Conservation (phyloP, 139 green algal genomes). For the Tetradesmus lagerheimii region DNA sequence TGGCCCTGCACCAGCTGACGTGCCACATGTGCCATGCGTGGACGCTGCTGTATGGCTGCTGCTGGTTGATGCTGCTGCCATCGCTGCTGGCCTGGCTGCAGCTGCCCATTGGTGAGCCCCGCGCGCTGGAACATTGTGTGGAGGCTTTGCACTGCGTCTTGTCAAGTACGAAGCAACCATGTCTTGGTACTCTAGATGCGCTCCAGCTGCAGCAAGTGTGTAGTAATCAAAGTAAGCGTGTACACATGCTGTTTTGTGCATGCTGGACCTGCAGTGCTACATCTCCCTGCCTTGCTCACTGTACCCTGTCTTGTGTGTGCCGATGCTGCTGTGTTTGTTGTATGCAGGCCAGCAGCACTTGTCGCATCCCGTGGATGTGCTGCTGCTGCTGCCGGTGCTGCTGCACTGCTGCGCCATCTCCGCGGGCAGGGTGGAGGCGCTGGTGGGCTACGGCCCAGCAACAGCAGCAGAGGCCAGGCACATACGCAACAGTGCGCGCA, state of each 20-base stretch:
- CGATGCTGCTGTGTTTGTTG: neutral
- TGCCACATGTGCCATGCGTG: conserved; percentile 35
- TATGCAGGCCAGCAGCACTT: conserved; percentile 32
- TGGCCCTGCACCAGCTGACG: conserved; percentile 41
- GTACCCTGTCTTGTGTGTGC: neutral
- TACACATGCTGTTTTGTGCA: no score
- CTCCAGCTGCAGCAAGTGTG: no score
- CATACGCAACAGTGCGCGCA: neutral
- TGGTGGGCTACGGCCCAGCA: neutral
- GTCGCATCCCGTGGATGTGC: conserved; percentile 17
- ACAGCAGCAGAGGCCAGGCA: neutral
- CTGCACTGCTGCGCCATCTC: conserved; percentile 32
- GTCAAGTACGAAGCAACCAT: no score
- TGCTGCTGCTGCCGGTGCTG: conserved; percentile 47
- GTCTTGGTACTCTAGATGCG: no score
- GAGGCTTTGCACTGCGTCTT: neutral
- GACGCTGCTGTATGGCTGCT: conserved; percentile 41
- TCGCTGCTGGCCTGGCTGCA: conserved; percentile 39
- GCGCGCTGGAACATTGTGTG: neutral
- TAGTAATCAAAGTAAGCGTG: no score
- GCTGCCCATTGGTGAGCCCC: conserved; percentile 15
- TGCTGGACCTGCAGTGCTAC: neutral
- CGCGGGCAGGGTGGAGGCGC: conserved; percentile 25
- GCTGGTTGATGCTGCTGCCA: conserved; percentile 44
- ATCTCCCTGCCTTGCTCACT: neutral